Conservation (phyloP, 257 asterid genomes). For the Solanum paucissectum region DNA sequence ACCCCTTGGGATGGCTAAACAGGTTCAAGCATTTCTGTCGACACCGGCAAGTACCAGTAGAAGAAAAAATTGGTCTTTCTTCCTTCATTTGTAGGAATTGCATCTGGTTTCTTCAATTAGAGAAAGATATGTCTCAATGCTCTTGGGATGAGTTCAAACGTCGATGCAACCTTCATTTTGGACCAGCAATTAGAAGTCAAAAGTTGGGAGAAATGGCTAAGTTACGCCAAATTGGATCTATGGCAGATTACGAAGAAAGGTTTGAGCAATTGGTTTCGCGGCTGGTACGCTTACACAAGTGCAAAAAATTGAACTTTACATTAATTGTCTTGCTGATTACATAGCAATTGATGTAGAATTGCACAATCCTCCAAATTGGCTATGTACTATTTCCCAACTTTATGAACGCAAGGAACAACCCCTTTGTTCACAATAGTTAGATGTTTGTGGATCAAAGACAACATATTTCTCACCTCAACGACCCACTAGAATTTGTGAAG, state of each 20-base stretch:
- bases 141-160: neutral
- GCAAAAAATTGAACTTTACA: neutral
- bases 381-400: neutral
- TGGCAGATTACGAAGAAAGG: neutral
- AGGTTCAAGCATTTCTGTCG: neutral
- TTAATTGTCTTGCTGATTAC: neutral
- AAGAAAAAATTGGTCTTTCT: neutral
- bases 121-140: neutral
- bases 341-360: neutral
- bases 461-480: neutral
- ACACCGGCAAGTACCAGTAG: neutral
- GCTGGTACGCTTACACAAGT: neutral
- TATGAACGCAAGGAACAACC: neutral
- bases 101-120: neutral
- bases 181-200: neutral
- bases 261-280: neutral
- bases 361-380: neutral
- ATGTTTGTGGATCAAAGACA: neutral
- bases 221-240: neutral
- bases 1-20: neutral
- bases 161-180: neutral
- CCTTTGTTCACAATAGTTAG: neutral
- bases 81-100: neutral
- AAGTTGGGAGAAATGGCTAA: neutral
- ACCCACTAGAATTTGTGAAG: neutral